A percentile compares a stretch with the other conserved stretches of the same genome.
Evolutionary conservation across 2,329 filamentous ascomycete species (phyloP).

Genomic region (Bipolaris oryzae): DNA sequence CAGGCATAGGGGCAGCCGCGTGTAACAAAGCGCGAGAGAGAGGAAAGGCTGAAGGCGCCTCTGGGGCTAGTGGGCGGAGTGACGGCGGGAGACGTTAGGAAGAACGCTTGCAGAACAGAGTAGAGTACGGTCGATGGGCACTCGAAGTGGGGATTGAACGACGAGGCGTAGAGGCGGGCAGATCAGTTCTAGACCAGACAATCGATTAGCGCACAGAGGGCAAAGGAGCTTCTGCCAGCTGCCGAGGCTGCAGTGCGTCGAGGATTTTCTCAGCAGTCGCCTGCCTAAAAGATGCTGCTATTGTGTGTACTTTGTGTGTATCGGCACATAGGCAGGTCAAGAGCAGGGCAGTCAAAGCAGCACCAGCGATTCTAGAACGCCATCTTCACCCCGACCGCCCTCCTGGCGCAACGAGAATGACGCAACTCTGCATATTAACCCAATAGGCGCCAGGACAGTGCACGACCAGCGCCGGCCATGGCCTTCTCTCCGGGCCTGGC

Average conservation of each 20-base stretch:
- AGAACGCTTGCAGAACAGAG: slow-evolving; percentile 9
- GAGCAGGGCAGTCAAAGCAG: slow-evolving; percentile 2
- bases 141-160: slow-evolving; percentile 16
- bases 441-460: slow-evolving; percentile 6
- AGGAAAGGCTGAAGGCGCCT: slow-evolving; percentile 2
- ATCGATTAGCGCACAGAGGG: slow-evolving; percentile 9
- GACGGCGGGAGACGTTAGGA: not conserved
- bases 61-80: slow-evolving; percentile 7
- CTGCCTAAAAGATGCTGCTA: not conserved
- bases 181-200: slow-evolving; percentile 29
- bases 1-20: slow-evolving; percentile 5
- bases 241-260: not conserved
- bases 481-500: slow-evolving; percentile 19
- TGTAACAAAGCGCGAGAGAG: not conserved
- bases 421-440: slow-evolving; percentile 16
- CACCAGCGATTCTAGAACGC: slow-evolving; percentile 24
- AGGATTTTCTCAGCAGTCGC: slow-evolving; percentile 4
- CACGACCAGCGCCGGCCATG: slow-evolving; percentile 11
- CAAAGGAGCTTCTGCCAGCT: not conserved
- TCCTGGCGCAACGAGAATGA: slow-evolving; percentile 16
- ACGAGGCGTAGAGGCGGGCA: slow-evolving; percentile 19
- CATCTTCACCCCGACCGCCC: slow-evolving; percentile 10
- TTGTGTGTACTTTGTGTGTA: not conserved
- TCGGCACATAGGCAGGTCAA: slow-evolving; percentile 3
- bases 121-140: slow-evolving; percentile 10